Evolutionary conservation across 805 yeast genomes (phyloP), one percentile per base, ranked within the genome.

Genomic region (Saccharomyces mikatae): DNA sequence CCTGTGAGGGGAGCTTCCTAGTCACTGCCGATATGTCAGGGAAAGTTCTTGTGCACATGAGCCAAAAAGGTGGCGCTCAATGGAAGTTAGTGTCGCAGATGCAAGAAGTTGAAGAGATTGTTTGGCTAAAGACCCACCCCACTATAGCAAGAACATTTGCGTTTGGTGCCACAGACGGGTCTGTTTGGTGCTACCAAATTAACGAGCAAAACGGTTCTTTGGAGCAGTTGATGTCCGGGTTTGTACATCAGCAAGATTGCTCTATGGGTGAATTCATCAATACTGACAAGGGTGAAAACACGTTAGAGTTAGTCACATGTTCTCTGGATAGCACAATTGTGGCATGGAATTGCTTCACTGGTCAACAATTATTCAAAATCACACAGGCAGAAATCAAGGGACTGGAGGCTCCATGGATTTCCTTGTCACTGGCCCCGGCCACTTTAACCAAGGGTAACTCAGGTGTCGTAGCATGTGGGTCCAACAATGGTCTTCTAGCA

Each of bases 11-110:
- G 27, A 77, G 81, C 48, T 90, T 76, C 64, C 75, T 88, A 47
- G 78, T 94, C 11, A 86, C 97, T 5, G 98, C 92, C 44, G 99
- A 95, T 71, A 94, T 94, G 99, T 83, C 83, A 53, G 98, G 99
- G 52, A 82, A 82, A 62, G 76, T 92, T 30, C 77, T 87, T 61
- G 81, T 90, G 14, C 87, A 84, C 74, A 80, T 82, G 66, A 74
- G 91, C 6, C 70, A 78, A 48, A 84, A 85, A 62, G 85, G 86
- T 48, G 97, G 96, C 29, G 89, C 91, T 68, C 80, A 81, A 54
- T 92, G 98, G 98, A 77, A 75, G 58, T 72, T 79, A 62, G 74
- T 80, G 58, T 86, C 82, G 28, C 82, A 83, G 56, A 73, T 89
- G 55, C 90, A 87, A 64, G 97, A 91, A 70, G 90, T 87, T 47